Evolutionary conservation across 768 basidiomycete genomes (phyloP).

Genomic region (Candolleomyces aberdarensis): DNA sequence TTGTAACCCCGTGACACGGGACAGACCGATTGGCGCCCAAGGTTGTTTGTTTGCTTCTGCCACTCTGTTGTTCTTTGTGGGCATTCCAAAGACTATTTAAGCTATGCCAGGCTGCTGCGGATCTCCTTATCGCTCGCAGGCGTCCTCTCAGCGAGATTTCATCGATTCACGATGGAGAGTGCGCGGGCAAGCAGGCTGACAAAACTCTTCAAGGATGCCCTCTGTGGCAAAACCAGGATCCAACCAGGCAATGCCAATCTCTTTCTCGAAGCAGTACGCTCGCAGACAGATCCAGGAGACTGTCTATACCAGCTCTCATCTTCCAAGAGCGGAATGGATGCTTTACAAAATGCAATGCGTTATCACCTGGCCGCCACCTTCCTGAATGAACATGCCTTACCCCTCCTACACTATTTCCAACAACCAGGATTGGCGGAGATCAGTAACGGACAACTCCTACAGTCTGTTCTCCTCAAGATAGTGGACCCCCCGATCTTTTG

Average conservation of each 20-base stretch:
- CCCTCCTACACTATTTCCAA: slow-evolving; percentile 34
- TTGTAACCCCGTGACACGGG: not conserved
- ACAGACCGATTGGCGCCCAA: not conserved
- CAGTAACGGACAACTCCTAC: slow-evolving; percentile 40
- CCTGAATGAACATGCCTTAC: slow-evolving; percentile 38
- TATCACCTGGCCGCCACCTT: slow-evolving; percentile 33
- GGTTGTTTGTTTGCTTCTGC: not conserved
- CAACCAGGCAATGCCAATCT: slow-evolving; percentile 21
- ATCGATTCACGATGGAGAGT: slow-evolving; percentile 3
- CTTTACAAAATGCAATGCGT: slow-evolving; percentile 40
- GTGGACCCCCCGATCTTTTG: slow-evolving; percentile 54
- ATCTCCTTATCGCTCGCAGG: too few species aligned
- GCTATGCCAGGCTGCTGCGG: too few species aligned
- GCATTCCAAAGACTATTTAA: not conserved
- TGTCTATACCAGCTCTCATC: slow-evolving; percentile 34
- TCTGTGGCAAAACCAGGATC: slow-evolving; percentile 25
- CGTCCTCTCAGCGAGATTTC: too few species aligned
- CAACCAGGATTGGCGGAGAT: slow-evolving; percentile 34
- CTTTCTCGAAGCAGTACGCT: slow-evolving; percentile 47
- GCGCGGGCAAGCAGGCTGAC: slow-evolving; percentile 19
- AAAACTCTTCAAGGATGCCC: slow-evolving; percentile 31
- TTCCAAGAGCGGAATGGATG: slow-evolving; percentile 26
- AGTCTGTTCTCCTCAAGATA: slow-evolving; percentile 35
- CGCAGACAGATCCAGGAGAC: slow-evolving; percentile 31
- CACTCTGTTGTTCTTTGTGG: not conserved